Base-by-base conservation (phyloP, 2,329 filamentous ascomycete genomes). In the Aspergillus ochraceoroseus region DNA sequence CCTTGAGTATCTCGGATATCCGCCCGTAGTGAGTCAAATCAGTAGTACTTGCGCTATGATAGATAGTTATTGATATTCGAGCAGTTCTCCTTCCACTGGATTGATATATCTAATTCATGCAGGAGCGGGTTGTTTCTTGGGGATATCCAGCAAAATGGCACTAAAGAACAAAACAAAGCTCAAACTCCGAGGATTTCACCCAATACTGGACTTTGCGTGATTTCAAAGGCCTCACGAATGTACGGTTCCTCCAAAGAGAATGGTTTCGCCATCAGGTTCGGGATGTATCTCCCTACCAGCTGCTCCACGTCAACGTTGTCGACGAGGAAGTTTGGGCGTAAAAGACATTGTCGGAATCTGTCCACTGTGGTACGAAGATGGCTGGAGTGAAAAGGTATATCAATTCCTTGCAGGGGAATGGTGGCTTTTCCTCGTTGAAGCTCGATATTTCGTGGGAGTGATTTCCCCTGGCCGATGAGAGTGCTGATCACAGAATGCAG, bases 351-450 rank as follows among this genome's bases (percentile, higher is more conserved):
- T 55, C 90, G 80, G 85, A 96, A 96, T 30, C 89, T 88, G 75
- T 95, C 95, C 66, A 96, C 90, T 55, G 90, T 90, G 23, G 87
- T 94, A 37, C 89, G 85, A 68, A 96, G 72, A 75, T 95, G 95
- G 8, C 89, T 96, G 53, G 84, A 90, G 76, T 96, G 90, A 83
- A 96, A 96, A 22, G 90, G 90, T 61, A 95, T 90, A 57, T 96
- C 50, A 11, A 52, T 90, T 43, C 90, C 90, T 59, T 84, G 85
- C 46, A 96, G 83, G 27, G 90, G 90, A 54, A 95, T 95, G 8
- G 89, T 95, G 17, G 90, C 90, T 59, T 90, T 92, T n/a, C 90
- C 90, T 53, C 89, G 85, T 73, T 95, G 79, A 30, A 96, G 80
- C 52, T 90, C 85, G 36, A 95, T 69, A 15, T 90, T 90, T 59